Conservation (phyloP, 306 rosid genomes). For the Castanea mollissima region DNA sequence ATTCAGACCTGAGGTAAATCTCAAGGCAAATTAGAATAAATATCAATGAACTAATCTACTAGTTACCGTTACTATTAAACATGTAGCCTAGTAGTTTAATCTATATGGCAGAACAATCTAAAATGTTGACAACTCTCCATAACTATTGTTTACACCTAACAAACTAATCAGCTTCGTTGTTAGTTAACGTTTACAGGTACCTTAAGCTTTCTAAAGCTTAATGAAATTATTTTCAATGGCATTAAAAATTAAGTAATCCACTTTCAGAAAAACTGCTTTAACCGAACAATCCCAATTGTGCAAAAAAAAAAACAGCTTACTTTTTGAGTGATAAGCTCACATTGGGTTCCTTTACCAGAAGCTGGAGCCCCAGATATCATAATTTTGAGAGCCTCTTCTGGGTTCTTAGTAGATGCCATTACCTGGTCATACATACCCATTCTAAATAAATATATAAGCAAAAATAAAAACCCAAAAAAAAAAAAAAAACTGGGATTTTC, state of each 20-base stretch:
- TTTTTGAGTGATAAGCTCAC: conserved; percentile 69
- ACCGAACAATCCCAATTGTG: neutral
- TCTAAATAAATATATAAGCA: neutral
- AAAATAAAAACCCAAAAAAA: neutral
- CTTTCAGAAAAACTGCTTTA: neutral
- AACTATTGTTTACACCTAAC: neutral
- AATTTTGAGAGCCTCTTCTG: conserved; percentile 57
- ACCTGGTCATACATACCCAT: conserved; percentile 20
- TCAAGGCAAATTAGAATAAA: neutral
- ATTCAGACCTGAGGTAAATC: neutral
- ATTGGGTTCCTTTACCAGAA: conserved; percentile 97
- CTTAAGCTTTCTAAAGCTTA: neutral
- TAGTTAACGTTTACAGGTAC: neutral
- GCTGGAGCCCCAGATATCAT: conserved; percentile 97
- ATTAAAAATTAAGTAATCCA: neutral
- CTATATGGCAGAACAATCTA: neutral
- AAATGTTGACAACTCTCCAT: neutral
- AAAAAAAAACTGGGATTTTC: too few species aligned
- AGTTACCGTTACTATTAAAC: neutral
- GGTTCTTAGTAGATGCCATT: conserved; percentile 32
- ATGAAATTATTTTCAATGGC: neutral
- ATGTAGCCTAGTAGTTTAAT: neutral
- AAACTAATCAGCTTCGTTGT: neutral
- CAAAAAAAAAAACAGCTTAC: conserved; percentile 25
- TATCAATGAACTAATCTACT: neutral